Conservation (phyloP, 331 rosid genomes). For the Quercus tomentella region DNA sequence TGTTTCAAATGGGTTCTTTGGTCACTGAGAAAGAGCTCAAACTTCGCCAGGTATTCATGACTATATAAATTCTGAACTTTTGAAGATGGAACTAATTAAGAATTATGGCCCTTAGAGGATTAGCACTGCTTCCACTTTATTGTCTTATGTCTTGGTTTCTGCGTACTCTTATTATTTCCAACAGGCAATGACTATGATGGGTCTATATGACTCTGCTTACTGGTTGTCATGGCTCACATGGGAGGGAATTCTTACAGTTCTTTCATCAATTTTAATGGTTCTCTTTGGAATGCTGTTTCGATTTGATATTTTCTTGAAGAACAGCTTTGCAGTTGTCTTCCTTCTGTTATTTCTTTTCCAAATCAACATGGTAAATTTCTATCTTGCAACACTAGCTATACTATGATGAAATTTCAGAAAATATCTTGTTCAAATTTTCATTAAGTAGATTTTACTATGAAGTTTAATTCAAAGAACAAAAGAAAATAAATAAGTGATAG, state of each 20-base stretch:
- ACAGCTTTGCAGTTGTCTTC: conserved; percentile 52
- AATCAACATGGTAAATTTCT: conserved; percentile 69
- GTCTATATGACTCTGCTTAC: conserved; percentile 88
- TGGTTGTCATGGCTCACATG: conserved; percentile 88
- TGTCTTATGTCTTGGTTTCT: background rate
- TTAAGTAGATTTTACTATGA: no score
- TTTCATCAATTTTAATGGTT: conserved; percentile 65
- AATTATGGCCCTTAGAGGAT: background rate
- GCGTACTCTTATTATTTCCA: no score
- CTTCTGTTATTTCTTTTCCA: conserved; percentile 80
- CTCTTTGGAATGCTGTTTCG: conserved; percentile 87
- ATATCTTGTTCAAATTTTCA: no score
- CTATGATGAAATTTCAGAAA: no score
- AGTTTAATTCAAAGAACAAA: no score
- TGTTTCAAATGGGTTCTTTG: conserved; percentile 72
- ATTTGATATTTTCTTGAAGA: conserved; percentile 65
- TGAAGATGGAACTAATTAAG: background rate
- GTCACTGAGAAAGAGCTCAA: conserved; percentile 81
- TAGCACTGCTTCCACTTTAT: background rate
- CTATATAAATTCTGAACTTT: background rate
- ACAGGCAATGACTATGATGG: conserved; percentile 90
- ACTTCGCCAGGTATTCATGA: conserved; percentile 72
- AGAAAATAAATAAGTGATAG: no score
- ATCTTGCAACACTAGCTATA: background rate
- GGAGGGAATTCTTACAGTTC: conserved; percentile 54